These are phyloP conservation scores for Botrytis paeoniae DNA, from an alignment of 2,329 filamentous ascomycete genomes.

Conservation along the genomic window DNA sequence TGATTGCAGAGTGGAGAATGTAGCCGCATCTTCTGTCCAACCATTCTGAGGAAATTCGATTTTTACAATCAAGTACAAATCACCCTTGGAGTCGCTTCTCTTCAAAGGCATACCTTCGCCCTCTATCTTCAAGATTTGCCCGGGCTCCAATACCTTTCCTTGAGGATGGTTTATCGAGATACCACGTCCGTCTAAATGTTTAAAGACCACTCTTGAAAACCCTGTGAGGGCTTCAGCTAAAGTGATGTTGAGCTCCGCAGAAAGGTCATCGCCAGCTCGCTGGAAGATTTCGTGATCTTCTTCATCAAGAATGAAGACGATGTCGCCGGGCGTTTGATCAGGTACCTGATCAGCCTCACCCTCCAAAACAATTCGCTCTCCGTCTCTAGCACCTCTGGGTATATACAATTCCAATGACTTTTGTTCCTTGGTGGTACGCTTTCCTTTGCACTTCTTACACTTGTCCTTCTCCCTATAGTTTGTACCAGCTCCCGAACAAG, in stretches of 20 bases:
- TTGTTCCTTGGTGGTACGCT: constrained; percentile 78
- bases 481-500: constrained; percentile 80
- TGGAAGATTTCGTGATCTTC: constrained; percentile 78
- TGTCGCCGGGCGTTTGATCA: constrained; percentile 85
- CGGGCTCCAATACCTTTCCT: constrained; percentile 78
- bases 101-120: constrained; percentile 96
- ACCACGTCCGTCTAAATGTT: constrained; percentile 89
- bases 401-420: constrained; percentile 98
- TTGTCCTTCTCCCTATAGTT: constrained; percentile 95
- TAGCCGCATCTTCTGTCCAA: constrained; percentile 72
- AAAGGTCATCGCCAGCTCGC: constrained; percentile 79
- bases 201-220: constrained; percentile 86
- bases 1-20: constrained; percentile 68
- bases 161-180: constrained; percentile 77
- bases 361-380: constrained; percentile 84
- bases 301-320: constrained; percentile 85
- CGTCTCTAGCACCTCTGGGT: constrained; percentile 78
- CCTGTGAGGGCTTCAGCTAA: constrained; percentile 82
- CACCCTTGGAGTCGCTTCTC: constrained; percentile 76
- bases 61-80: constrained; percentile 82
- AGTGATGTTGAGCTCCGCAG: constrained; percentile 75
- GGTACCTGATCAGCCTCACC: constrained; percentile 93
- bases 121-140: constrained; percentile 77
- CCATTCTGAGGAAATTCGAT: constrained; percentile 85
- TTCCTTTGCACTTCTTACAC: constrained; percentile 98